These are phyloP conservation scores for Fistulifera pelliculosa DNA, from an alignment of 108 stramenopile genomes.

Conservation along the genomic window DNA sequence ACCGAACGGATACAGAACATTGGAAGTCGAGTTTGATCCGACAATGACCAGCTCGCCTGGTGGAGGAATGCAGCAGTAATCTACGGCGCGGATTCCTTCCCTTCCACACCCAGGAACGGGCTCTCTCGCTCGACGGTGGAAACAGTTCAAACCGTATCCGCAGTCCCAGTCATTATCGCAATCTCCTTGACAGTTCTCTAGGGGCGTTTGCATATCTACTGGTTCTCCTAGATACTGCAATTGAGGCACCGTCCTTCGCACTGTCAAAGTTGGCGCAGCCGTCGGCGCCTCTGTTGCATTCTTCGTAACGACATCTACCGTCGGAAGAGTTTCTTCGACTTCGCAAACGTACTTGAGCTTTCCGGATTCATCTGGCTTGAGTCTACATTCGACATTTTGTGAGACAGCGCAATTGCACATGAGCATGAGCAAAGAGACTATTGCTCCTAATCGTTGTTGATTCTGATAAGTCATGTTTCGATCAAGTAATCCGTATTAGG, in stretches of 20 bases:
- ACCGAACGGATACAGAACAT: constrained; percentile 5
- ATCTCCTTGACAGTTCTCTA: constrained; percentile 29
- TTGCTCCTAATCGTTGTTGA: no score
- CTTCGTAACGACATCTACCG: no score
- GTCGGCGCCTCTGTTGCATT: no score
- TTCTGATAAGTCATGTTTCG: no score
- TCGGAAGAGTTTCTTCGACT: no score
- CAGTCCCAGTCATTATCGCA: constrained; percentile 32
- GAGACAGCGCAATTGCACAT: no score
- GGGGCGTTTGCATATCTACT: constrained; percentile 10
- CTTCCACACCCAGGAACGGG: constrained; percentile 37
- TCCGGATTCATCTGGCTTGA: no score
- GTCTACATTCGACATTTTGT: no score
- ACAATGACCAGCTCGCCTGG: not conserved
- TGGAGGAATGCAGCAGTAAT: constrained; percentile 23
- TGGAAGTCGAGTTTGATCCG: not conserved
- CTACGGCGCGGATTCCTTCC: constrained; percentile 18
- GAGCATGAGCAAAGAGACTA: no score
- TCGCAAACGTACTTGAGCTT: no score
- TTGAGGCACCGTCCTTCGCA: not conserved
- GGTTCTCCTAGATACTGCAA: constrained; percentile 1
- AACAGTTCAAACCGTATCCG: constrained; percentile 11
- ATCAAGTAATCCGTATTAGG: no score
- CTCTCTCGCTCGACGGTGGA: constrained; percentile 13
- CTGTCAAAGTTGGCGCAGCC: not conserved